Conservation (phyloP, 2,329 filamentous ascomycete species). For the Lasiodiplodia hormozganensis region DNA sequence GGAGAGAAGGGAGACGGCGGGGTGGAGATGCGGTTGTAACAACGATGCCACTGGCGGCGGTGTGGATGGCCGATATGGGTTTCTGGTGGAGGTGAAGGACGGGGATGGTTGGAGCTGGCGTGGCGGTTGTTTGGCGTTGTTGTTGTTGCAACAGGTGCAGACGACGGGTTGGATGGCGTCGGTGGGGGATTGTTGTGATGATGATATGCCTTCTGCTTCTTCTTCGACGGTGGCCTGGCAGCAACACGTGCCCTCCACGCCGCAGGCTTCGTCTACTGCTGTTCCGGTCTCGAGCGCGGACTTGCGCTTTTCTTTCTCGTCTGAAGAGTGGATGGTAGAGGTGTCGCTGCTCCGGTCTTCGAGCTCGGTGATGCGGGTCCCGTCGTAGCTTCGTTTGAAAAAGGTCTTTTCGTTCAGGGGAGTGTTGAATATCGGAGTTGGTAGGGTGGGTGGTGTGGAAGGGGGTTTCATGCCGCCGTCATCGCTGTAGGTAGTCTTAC, state of each 20-base stretch:
- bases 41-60: not conserved
- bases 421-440: not conserved
- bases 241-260: conserved; percentile 51
- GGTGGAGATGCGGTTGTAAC: conserved; percentile 37
- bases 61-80: not conserved
- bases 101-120: conserved; percentile 5
- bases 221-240: conserved; percentile 57
- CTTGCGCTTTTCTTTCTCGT: not conserved
- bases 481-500: conserved; percentile 39
- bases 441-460: not conserved
- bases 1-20: conserved; percentile 48
- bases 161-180: conserved; percentile 43
- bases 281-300: not conserved
- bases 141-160: conserved; percentile 47
- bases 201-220: conserved; percentile 41
- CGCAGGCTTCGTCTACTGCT: conserved; percentile 40
- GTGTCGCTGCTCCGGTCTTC: conserved; percentile 27
- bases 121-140: conserved; percentile 27
- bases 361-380: conserved; percentile 38
- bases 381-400: conserved; percentile 32
- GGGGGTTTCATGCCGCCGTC: not conserved
- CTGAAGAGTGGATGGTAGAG: conserved; percentile 29
- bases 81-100: not conserved
- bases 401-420: conserved; percentile 31
- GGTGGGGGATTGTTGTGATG: not conserved